Evolutionary conservation across 2,329 filamentous ascomycete genomes (phyloP).

Genomic region (Penicillium sp.): DNA sequence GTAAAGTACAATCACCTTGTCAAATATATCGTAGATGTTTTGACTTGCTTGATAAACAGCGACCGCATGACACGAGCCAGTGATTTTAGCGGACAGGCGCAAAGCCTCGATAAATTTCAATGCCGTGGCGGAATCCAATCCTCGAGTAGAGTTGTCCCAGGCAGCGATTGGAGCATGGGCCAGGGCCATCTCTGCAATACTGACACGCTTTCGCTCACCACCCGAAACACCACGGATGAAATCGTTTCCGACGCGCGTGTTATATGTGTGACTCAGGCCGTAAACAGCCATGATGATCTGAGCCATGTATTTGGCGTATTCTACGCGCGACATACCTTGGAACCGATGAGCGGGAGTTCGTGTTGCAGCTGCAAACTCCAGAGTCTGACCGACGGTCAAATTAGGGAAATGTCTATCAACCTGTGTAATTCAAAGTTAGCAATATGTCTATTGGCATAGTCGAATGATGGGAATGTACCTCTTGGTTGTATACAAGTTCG

Average conservation of each 20-base stretch:
- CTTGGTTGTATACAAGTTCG: constrained; percentile 46
- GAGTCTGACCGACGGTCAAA: constrained; percentile 67
- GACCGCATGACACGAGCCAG: constrained; percentile 49
- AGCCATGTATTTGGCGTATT: constrained; percentile 43
- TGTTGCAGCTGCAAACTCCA: constrained; percentile 73
- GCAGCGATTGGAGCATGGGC: constrained; percentile 44
- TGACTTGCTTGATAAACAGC: constrained; percentile 53
- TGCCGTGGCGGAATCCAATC: constrained; percentile 53
- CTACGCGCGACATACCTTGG: constrained; percentile 31
- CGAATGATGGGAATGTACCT: constrained; percentile 33
- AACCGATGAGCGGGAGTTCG: constrained; percentile 43
- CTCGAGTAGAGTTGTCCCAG: constrained; percentile 49
- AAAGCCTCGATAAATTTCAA: constrained; percentile 54
- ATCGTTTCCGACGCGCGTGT: constrained; percentile 51
- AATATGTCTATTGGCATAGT: background rate
- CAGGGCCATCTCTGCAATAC: constrained; percentile 55
- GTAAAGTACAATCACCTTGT: constrained; percentile 69
- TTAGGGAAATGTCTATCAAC: constrained; percentile 71
- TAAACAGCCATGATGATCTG: constrained; percentile 47
- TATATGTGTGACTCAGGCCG: constrained; percentile 49
- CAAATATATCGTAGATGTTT: constrained; percentile 55
- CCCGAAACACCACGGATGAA: constrained; percentile 61
- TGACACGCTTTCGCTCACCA: constrained; percentile 60
- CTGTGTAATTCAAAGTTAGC: constrained; percentile 54
- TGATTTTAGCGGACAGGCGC: constrained; percentile 47